These are phyloP conservation scores for Alternaria triticimaculans DNA, from an alignment of 2,329 filamentous ascomycete species.

Conservation along the genomic window DNA sequence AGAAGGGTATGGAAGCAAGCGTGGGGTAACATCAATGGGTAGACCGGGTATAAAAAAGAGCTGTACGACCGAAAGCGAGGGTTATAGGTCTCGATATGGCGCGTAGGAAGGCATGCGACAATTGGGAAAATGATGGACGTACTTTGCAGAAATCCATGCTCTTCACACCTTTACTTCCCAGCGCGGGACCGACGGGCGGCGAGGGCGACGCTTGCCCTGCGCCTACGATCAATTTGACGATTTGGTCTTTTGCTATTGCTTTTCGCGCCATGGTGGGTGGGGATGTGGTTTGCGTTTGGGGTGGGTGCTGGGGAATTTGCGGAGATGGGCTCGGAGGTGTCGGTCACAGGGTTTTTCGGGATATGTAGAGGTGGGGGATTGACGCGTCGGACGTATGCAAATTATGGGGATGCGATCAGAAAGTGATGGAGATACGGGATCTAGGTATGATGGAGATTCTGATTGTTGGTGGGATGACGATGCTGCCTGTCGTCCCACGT, in stretches of 20 bases:
- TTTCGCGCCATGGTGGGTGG: conserved; percentile 44
- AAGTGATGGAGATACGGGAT: not conserved
- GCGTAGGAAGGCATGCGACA: not conserved
- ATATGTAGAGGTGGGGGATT: not conserved
- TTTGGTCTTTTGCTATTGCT: conserved; percentile 51
- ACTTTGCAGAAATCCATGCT: conserved; percentile 95
- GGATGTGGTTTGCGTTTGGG: conserved; percentile 1
- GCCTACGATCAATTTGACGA: conserved; percentile 97
- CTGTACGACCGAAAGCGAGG: too few species aligned
- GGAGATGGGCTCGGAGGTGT: conserved; percentile 27
- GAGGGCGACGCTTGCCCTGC: conserved; percentile 94
- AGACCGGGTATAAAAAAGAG: too few species aligned
- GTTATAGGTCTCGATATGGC: too few species aligned
- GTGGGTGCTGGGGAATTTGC: conserved; percentile 22
- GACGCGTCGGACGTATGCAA: not conserved
- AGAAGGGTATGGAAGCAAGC: not conserved
- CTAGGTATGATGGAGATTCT: not conserved
- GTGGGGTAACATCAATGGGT: too few species aligned
- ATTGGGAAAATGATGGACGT: not conserved
- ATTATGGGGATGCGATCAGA: accelerated
- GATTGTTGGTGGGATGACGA: not conserved
- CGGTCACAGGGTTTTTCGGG: conserved; percentile 23
- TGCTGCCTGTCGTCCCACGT: conserved; percentile 12
- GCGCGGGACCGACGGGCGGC: conserved; percentile 92
- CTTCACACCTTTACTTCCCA: conserved; percentile 97